These are phyloP conservation scores for Stentor coeruleus DNA, from an alignment of 73 alveolate species.

Conservation along the genomic window DNA sequence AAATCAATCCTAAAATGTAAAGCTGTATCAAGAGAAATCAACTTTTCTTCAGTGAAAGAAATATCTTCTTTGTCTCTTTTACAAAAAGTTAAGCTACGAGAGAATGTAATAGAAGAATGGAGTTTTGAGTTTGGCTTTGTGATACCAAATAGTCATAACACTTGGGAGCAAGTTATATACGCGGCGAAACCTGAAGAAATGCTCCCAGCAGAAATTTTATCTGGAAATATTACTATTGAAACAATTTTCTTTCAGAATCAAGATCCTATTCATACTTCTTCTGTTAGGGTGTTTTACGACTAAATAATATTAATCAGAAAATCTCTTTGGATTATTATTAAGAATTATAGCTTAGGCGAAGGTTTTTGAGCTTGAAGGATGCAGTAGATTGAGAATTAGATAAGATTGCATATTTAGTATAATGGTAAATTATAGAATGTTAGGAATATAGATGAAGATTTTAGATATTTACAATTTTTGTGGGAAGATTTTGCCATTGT, in stretches of 20 bases:
- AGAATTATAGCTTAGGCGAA: too few species aligned
- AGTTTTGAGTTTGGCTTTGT: conserved; percentile 2
- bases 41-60: neutral
- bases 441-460: too few species aligned
- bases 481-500: too few species aligned
- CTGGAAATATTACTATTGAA: neutral
- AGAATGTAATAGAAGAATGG: neutral
- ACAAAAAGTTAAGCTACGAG: neutral
- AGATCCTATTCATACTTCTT: neutral
- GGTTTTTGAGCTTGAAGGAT: too few species aligned
- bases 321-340: too few species aligned
- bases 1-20: conserved; percentile 10
- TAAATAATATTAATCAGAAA: too few species aligned
- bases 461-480: too few species aligned
- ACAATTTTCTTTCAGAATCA: neutral
- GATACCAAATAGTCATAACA: neutral
- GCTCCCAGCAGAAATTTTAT: neutral
- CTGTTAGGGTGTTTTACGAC: too few species aligned
- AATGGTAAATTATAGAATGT: too few species aligned
- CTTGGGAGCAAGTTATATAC: neutral
- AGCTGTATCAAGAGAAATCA: neutral
- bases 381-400: too few species aligned
- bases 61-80: neutral
- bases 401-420: too few species aligned
- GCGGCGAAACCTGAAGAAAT: neutral